A percentile compares a stretch with the other conserved stretches of the same genome.
Evolutionary conservation across 495 filamentous ascomycete genomes (phyloP).

Genomic region (Xylaria curta): DNA sequence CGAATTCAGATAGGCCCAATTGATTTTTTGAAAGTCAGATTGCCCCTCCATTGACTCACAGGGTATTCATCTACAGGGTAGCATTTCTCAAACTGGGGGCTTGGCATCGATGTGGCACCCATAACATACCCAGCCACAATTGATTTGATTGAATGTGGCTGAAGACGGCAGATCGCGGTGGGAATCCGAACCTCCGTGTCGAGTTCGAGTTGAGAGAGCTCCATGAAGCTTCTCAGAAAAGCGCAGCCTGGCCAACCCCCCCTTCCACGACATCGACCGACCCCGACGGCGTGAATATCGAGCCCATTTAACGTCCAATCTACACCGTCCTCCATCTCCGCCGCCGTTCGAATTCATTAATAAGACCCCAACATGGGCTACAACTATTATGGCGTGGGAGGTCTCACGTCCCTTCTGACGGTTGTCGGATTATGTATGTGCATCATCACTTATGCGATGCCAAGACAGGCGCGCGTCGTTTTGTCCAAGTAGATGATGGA

Average conservation of each 20-base stretch:
- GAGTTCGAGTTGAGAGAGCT: slow-evolving; percentile 17
- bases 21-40: slow-evolving; percentile 15
- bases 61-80: slow-evolving; percentile 3
- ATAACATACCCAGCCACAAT: not conserved
- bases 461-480: not conserved
- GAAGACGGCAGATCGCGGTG: not conserved
- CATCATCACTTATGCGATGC: slow-evolving; percentile 2
- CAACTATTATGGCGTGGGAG: slow-evolving; percentile 70
- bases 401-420: slow-evolving; percentile 71
- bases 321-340: slow-evolving; percentile 18
- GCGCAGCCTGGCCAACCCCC: slow-evolving; percentile 32
- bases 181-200: slow-evolving; percentile 6
- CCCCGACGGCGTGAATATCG: slow-evolving; percentile 17
- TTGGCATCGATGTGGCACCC: not conserved
- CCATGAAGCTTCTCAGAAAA: slow-evolving; percentile 33
- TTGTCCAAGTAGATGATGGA: not conserved
- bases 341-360: slow-evolving; percentile 23
- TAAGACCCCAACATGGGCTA: slow-evolving; percentile 56
- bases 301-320: slow-evolving; percentile 22
- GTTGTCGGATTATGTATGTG: slow-evolving; percentile 85
- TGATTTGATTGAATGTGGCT: not conserved
- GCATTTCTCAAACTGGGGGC: not conserved
- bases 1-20: not conserved
- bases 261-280: slow-evolving; percentile 19
- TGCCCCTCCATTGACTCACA: slow-evolving; percentile 25